A percentile compares a stretch with the other conserved stretches of the same genome.
These are phyloP conservation scores for Aegilops umbellulata DNA, from an alignment of 176 grass and related monocot genomes.

Conservation along the genomic window DNA sequence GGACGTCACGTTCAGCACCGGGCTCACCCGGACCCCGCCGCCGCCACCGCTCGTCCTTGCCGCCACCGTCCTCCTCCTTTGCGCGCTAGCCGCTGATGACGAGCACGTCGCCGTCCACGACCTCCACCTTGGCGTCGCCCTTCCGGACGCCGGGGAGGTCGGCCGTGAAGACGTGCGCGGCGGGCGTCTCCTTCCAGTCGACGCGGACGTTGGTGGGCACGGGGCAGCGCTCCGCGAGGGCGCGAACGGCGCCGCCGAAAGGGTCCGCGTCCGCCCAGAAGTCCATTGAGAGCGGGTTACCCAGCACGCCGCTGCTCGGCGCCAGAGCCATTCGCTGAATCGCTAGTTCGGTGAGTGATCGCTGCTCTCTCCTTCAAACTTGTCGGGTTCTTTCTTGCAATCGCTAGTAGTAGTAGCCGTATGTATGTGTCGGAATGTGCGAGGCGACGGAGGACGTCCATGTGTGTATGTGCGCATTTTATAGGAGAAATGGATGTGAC, in stretches of 20 bases:
- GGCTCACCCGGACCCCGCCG: too few relatives aligned
- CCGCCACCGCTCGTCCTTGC: constrained; percentile 7
- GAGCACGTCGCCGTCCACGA: constrained; percentile 46
- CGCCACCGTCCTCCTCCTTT: constrained; percentile 15
- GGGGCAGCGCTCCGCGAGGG: constrained; percentile 35
- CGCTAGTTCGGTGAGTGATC: too few relatives aligned
- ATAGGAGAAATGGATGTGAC: too few relatives aligned
- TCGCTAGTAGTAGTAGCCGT: too few relatives aligned
- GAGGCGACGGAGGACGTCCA: too few relatives aligned
- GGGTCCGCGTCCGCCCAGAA: constrained; percentile 41
- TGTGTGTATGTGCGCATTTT: too few relatives aligned
- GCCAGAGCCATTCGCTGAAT: constrained; percentile 28
- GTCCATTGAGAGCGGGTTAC: constrained; percentile 37
- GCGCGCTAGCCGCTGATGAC: constrained; percentile 36
- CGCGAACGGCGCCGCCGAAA: constrained; percentile 33
- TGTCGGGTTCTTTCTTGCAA: too few relatives aligned
- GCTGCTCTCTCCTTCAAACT: too few relatives aligned
- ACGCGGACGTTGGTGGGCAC: constrained; percentile 52
- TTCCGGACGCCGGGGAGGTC: constrained; percentile 52
- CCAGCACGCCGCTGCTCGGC: constrained; percentile 36
- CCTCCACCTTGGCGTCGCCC: constrained; percentile 46
- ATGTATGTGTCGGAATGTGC: too few relatives aligned
- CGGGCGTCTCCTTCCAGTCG: constrained; percentile 66
- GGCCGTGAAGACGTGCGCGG: constrained; percentile 44
- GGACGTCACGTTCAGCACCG: too few relatives aligned